Conservation (phyloP, 352 stramenopile species). For the Peronospora farinosa region DNA sequence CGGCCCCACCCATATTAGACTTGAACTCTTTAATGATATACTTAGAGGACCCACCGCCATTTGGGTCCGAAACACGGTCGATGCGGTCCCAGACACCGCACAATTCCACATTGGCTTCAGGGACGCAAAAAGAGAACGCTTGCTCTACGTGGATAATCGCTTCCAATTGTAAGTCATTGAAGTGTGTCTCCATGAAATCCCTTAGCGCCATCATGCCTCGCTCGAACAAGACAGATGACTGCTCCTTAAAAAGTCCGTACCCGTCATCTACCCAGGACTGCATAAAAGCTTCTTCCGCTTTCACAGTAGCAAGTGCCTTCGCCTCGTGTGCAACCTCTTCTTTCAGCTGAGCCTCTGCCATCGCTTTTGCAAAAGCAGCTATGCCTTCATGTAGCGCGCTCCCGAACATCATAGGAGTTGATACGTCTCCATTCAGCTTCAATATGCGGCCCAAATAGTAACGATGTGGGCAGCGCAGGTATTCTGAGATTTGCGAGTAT, state of each 20-base stretch:
- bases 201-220: conserved; percentile 34
- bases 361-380: conserved; percentile 37
- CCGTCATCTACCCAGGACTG: conserved; percentile 26
- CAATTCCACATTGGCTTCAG: conserved; percentile 44
- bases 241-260: conserved; percentile 36
- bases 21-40: conserved; percentile 81
- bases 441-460: conserved; percentile 73
- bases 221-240: conserved; percentile 31
- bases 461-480: conserved; percentile 66
- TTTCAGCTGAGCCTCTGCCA: conserved; percentile 14
- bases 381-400: conserved; percentile 65
- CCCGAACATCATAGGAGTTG: conserved; percentile 67
- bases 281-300: conserved; percentile 27
- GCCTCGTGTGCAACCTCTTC: conserved; percentile 3
- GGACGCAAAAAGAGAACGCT: conserved; percentile 48
- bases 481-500: conserved; percentile 79
- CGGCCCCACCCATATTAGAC: conserved; percentile 54
- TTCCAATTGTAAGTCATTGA: conserved; percentile 11
- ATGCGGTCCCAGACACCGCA: conserved; percentile 77
- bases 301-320: conserved; percentile 14
- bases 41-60: conserved; percentile 4
- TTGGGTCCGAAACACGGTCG: conserved; percentile 24
- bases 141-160: conserved; percentile 57
- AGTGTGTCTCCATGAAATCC: conserved; percentile 41
- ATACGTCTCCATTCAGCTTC: conserved; percentile 43